Base-by-base conservation (phyloP, 2,329 filamentous ascomycete genomes). In the Didymella arachidicola region DNA sequence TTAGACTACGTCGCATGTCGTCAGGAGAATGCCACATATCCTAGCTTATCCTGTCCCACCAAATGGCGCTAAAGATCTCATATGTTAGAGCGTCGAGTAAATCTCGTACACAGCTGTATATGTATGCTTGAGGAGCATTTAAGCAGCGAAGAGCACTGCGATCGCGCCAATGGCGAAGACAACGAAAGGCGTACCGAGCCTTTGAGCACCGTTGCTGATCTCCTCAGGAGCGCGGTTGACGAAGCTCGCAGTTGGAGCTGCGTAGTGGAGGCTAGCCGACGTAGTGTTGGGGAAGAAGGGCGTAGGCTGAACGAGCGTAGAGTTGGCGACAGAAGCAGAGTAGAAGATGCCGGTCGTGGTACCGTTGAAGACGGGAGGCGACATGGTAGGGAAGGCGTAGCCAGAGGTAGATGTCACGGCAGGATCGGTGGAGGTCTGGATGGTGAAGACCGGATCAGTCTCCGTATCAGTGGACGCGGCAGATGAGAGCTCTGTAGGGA, bases 201-300 rank as follows among this genome's bases (percentile, higher is more conserved):
- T 53, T 11, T 34, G 50, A 36, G 57, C 30, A 19, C 57, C 45
- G 19, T 52, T 63, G 22, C 8, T 48, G 30, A n/a, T 25, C 2
- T 47, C 36, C 25, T 56, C 38, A 4, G 30, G 48, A 16, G 54
- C 45, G 19, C 52, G 54, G 36, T 57, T 52, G 19, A 22, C 53
- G n/a, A 61, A 16, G 16, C 60, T 64, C 34, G 57, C 8, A 36
- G 60, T 66, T 8, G 63, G 61, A 8, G 46, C 14, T 32, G 25
- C 45, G 38, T 58, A 57, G 29, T 44, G 53, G 18, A 22, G 34
- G 18, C 59, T 53, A 27, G 47, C 30, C 4, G 55, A 53, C 4
- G 60, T 62, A 3, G 44, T 53, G 52, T 64, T 64, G 10, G 54
- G 44, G 14, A 59, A 59, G 49, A 61, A 57, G 3, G 57, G 51